Evolutionary conservation across 768 basidiomycete species (phyloP), one percentile per base, ranked within the genome.

Genomic region (Leccinum uliginosum): DNA sequence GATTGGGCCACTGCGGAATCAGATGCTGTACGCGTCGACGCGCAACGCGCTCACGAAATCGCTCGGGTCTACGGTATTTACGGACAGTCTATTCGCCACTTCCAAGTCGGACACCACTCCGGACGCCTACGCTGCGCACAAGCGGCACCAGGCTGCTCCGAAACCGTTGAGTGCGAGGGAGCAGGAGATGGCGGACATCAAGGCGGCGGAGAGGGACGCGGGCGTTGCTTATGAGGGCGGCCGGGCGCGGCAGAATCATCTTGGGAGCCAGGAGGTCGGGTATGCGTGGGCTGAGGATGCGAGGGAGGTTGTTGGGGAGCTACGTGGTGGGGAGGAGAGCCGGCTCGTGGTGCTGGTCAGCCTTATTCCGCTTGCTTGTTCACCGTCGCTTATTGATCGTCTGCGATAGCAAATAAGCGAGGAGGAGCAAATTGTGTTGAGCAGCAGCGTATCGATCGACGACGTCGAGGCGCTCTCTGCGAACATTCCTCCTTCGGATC

Each of bases 21-120:
- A 93, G 91, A 95, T 93, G 91, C 76, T 95, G 32, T 94, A 93
- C 71, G 91, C 93, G 21, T 87, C 92, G 3, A 86, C 87, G 1
- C 83, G 91, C 45, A 76, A 78, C 23, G 78, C 84, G 17, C 78
- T 94, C 21, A 77, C 84, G 27, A 91, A 83, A 69, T 75, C 80
- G n/a, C 78, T 95, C 4, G 91, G 91, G 45, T 85, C 92, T 3
- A 76, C 83, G 17, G 70, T 82, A 30, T 91, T 93, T 71, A 80
- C 80, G 3, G 85, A 89, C 67, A 78, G 80, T 35, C 73, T 94
- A n/a, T 91, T 89, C 65, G 91, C 91, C 2, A 91, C 89, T 0
- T 79, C 81, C 53, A 89, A 84, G 67, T 74, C 73, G 12, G 87
- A 91, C 61, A 63, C 89, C 53, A 85, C 83, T 4, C 74, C 84